Percentiles rank a stretch among this genome's conserved stretches.
Evolutionary conservation across 1,139 yeast species (phyloP).

Genomic region (Yamadazyma sp.): DNA sequence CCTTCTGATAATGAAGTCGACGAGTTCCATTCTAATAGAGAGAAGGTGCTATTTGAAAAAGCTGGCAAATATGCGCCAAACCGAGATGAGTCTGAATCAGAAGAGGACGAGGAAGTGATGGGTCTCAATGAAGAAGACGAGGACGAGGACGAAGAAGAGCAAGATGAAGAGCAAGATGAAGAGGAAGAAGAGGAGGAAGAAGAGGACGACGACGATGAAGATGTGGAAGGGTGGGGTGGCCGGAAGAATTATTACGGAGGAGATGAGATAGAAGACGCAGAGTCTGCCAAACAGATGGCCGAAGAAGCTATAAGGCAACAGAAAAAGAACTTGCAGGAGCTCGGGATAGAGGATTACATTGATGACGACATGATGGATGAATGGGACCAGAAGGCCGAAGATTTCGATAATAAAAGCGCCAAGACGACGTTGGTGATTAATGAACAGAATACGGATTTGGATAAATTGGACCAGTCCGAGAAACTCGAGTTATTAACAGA

Average conservation of each 20-base stretch:
- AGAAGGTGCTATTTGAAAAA: constrained; percentile 57
- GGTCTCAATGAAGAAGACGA: constrained; percentile 19
- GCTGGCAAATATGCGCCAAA: constrained; percentile 48
- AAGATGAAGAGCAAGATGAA: constrained; percentile 30
- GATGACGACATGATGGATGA: constrained; percentile 81
- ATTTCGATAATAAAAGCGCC: constrained; percentile 27
- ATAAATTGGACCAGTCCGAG: constrained; percentile 40
- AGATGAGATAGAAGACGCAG: constrained; percentile 75
- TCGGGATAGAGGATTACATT: constrained; percentile 78
- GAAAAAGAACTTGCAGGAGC: constrained; percentile 76
- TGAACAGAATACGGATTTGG: constrained; percentile 31
- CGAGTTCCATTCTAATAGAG: constrained; percentile 65
- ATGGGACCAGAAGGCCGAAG: constrained; percentile 52
- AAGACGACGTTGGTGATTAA: constrained; percentile 23
- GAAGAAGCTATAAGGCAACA: constrained; percentile 88
- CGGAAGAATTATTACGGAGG: constrained; percentile 78
- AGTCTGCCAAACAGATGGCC: constrained; percentile 75
- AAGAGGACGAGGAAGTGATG: constrained; percentile 27
- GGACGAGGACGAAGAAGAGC: constrained; percentile 32
- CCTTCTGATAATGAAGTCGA: constrained; percentile 60
- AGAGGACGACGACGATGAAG: constrained; percentile 52
- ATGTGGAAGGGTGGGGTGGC: constrained; percentile 76
- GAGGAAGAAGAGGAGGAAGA: constrained; percentile 42
- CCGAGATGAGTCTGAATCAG: constrained; percentile 25
- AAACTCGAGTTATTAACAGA: constrained; percentile 50